These are phyloP conservation scores for Suillus sp. DNA, from an alignment of 768 basidiomycete species.

Conservation along the genomic window DNA sequence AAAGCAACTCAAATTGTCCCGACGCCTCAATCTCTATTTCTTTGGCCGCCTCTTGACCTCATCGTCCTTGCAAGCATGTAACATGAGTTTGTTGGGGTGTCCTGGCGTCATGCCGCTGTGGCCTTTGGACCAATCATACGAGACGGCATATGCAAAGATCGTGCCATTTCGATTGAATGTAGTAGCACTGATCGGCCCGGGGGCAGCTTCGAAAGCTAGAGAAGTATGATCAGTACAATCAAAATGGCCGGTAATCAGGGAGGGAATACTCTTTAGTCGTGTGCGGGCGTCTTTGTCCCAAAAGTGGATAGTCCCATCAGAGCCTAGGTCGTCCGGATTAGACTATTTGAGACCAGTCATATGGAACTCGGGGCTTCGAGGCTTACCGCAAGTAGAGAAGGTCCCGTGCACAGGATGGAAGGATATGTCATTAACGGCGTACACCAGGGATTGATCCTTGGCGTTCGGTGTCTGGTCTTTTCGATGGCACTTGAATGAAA, in stretches of 20 bases:
- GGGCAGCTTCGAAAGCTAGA: slow-evolving; percentile 70
- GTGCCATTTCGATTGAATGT: slow-evolving; percentile 86
- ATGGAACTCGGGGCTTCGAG: slow-evolving; percentile 27
- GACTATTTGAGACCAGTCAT: not conserved
- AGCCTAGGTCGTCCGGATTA: slow-evolving; percentile 43
- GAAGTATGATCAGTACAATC: slow-evolving; percentile 8
- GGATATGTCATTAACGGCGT: slow-evolving; percentile 81
- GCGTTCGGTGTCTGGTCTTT: slow-evolving; percentile 54
- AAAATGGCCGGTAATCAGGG: not conserved
- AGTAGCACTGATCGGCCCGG: slow-evolving; percentile 77
- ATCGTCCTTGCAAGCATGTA: slow-evolving; percentile 86
- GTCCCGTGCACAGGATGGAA: slow-evolving; percentile 87
- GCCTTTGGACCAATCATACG: slow-evolving; percentile 94
- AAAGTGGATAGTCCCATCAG: slow-evolving; percentile 87
- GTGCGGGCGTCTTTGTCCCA: slow-evolving; percentile 96
- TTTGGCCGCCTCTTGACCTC: slow-evolving; percentile 71
- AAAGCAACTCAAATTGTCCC: not conserved
- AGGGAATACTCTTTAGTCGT: slow-evolving; percentile 77
- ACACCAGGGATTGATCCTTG: slow-evolving; percentile 72
- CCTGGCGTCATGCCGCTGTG: slow-evolving; percentile 79
- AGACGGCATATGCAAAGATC: slow-evolving; percentile 90
- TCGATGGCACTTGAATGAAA: slow-evolving; percentile 86
- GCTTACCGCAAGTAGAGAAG: slow-evolving; percentile 75
- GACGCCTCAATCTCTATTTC: slow-evolving; percentile 24
- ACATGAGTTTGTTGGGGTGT: slow-evolving; percentile 75